Conservation (phyloP, 2,329 filamentous ascomycete species). For the Fusarium sp. region DNA sequence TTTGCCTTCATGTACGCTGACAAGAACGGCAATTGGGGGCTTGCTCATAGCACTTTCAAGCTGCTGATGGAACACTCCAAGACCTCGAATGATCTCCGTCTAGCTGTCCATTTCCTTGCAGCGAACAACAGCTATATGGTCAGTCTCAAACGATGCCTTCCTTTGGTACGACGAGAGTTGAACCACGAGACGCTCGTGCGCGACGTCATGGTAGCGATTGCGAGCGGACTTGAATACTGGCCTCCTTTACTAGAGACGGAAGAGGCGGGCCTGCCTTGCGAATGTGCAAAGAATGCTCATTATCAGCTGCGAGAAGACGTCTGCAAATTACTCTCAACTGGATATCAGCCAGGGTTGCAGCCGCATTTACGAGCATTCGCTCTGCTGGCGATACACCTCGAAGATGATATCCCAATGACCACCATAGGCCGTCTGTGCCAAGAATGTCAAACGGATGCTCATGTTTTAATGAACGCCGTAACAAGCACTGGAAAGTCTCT, state of each 20-base stretch:
- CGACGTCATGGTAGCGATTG: neutral
- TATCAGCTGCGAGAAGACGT: neutral
- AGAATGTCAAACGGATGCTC: neutral
- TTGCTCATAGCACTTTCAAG: neutral
- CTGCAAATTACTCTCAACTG: neutral
- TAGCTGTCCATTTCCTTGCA: neutral
- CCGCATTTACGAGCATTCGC: neutral
- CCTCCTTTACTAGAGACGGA: rapidly evolving
- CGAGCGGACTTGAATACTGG: neutral
- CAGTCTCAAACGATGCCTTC: neutral
- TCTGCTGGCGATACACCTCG: neutral
- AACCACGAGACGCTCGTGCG: neutral
- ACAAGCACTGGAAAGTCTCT: neutral
- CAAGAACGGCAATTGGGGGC: rapidly evolving
- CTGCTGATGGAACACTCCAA: neutral
- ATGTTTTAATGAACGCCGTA: neutral
- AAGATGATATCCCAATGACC: no score
- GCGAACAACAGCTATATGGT: neutral
- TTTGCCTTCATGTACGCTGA: neutral
- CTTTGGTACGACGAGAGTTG: rapidly evolving
- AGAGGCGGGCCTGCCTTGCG: neutral
- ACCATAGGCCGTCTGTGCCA: neutral
- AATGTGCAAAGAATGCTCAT: rapidly evolving
- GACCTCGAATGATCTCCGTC: neutral
- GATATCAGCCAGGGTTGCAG: neutral